These are phyloP conservation scores for Paraconiothyrium brasiliense DNA, from an alignment of 2,329 filamentous ascomycete genomes.

Conservation along the genomic window DNA sequence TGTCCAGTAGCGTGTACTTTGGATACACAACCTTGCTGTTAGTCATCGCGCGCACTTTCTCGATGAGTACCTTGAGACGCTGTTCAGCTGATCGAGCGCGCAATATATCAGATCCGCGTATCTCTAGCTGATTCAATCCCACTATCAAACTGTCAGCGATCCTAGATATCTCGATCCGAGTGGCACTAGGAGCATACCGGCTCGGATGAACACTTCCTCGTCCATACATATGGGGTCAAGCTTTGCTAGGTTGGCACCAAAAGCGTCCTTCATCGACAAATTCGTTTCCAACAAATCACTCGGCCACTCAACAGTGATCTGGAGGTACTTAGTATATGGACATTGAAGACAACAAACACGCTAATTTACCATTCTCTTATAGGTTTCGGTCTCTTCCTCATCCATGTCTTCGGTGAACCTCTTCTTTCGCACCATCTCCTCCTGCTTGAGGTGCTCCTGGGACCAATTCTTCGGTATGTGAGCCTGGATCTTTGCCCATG, in stretches of 20 bases:
- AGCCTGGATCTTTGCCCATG: slow-evolving; percentile 40
- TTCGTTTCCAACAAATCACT: slow-evolving; percentile 25
- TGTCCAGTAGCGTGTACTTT: slow-evolving; percentile 38
- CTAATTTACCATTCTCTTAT: slow-evolving; percentile 19
- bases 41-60: slow-evolving; percentile 27
- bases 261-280: slow-evolving; percentile 34
- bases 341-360: neutral
- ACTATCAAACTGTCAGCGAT: slow-evolving; percentile 7
- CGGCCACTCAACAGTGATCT: slow-evolving; percentile 37
- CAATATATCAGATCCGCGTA: slow-evolving; percentile 25
- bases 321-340: slow-evolving; percentile 3
- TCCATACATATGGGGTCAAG: slow-evolving; percentile 39
- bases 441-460: slow-evolving; percentile 26
- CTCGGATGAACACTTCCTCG: slow-evolving; percentile 39
- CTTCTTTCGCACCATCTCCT: slow-evolving; percentile 30
- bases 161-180: slow-evolving; percentile 8
- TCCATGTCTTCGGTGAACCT: slow-evolving; percentile 32
- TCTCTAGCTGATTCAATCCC: slow-evolving; percentile 30
- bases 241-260: slow-evolving; percentile 39
- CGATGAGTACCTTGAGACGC: slow-evolving; percentile 32
- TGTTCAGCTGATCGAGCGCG: slow-evolving; percentile 32
- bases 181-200: neutral
- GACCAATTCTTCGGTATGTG: slow-evolving; percentile 38
- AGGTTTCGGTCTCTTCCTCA: slow-evolving; percentile 6
- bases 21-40: slow-evolving; percentile 18